A percentile compares a stretch with the other conserved stretches of the same genome.
These are phyloP conservation scores for Pilaira anomala DNA, from an alignment of 192 early-diverging fungal genomes.

Conservation along the genomic window DNA sequence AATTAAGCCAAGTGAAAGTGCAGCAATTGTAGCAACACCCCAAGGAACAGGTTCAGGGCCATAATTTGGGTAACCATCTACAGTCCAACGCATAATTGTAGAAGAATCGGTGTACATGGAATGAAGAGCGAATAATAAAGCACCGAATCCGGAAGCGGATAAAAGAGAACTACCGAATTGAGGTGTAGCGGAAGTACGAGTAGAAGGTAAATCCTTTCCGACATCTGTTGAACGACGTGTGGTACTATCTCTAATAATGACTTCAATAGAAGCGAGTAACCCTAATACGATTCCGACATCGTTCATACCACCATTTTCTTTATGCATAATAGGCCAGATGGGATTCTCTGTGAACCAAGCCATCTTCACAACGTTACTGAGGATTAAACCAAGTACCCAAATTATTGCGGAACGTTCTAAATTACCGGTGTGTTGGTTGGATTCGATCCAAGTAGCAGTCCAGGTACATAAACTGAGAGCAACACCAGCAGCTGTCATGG, in stretches of 20 bases:
- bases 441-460: constrained; percentile 56
- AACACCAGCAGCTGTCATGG: constrained; percentile 54
- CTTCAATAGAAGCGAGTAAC: constrained; percentile 55
- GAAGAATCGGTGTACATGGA: constrained; percentile 75
- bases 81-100: constrained; percentile 70
- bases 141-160: constrained; percentile 60
- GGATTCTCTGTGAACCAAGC: constrained; percentile 79
- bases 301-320: constrained; percentile 69
- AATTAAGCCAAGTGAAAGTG: constrained; percentile 55
- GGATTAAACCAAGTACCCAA: constrained; percentile 65
- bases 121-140: constrained; percentile 67
- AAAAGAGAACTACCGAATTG: constrained; percentile 38
- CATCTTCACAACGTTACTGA: constrained; percentile 68
- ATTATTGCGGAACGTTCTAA: constrained; percentile 62
- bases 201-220: background rate
- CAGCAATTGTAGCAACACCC: constrained; percentile 60
- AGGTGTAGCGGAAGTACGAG: background rate
- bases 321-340: constrained; percentile 81
- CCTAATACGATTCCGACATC: constrained; percentile 59
- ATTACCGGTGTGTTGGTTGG: constrained; percentile 46
- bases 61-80: constrained; percentile 70
- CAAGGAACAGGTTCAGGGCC: constrained; percentile 73
- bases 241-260: constrained; percentile 45
- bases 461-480: constrained; percentile 56
- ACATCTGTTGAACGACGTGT: background rate